Percentiles rank a stretch among this genome's conserved stretches.
Conservation (phyloP, 1,284 basidiomycete species). For the Rhodofomes roseus region DNA sequence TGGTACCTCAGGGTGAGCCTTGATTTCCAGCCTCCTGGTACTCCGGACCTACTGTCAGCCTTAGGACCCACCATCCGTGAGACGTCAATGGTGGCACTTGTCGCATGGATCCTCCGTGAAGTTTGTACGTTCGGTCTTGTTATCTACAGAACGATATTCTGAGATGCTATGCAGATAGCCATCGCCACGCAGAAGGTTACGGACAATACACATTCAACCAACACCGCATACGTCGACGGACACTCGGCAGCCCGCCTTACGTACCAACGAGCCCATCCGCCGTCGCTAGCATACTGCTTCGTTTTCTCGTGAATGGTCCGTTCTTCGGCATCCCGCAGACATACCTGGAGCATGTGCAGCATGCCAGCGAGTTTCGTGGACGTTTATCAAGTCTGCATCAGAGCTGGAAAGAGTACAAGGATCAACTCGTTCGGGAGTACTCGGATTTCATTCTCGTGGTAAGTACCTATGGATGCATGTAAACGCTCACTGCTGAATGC, state of each 20-base stretch:
- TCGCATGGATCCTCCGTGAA: slow-evolving; percentile 29
- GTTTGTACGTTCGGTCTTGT: slow-evolving; percentile 30
- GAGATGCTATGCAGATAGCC: slow-evolving; percentile 31
- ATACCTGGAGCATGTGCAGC: slow-evolving; percentile 46
- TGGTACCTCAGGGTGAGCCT: slow-evolving; percentile 24
- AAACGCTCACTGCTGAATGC: neutral
- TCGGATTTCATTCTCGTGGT: slow-evolving; percentile 53
- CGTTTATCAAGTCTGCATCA: slow-evolving; percentile 43
- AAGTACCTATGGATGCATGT: slow-evolving; percentile 17
- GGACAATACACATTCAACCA: slow-evolving; percentile 38
- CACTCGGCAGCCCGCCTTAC: slow-evolving; percentile 13
- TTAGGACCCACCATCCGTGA: neutral
- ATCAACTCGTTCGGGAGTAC: slow-evolving; percentile 47
- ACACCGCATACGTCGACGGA: slow-evolving; percentile 23
- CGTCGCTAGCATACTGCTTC: slow-evolving; percentile 22
- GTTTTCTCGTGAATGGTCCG: slow-evolving; percentile 36
- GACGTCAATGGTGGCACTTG: slow-evolving; percentile 3
- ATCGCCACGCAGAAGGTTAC: slow-evolving; percentile 40
- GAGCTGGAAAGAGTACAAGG: slow-evolving; percentile 45
- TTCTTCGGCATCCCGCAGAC: slow-evolving; percentile 53
- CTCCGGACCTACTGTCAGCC: neutral
- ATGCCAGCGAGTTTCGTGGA: slow-evolving; percentile 44
- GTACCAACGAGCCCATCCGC: slow-evolving; percentile 13
- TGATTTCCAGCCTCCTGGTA: neutral
- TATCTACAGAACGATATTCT: neutral